Conservation (phyloP, 202 grass and related monocot genomes). For the Elaeis oleifera region DNA sequence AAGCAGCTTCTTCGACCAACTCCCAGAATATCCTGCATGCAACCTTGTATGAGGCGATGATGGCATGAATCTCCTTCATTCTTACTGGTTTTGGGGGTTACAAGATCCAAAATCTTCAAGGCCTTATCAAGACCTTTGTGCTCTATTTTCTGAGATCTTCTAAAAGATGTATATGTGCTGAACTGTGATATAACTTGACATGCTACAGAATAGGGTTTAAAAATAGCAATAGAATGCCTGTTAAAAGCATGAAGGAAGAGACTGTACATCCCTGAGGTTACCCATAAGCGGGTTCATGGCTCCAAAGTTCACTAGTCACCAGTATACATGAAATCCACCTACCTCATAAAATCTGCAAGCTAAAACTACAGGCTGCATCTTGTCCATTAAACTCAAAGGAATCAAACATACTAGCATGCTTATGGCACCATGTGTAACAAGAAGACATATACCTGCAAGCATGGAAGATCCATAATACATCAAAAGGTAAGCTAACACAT, state of each 20-base stretch:
- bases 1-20: slow-evolving; percentile 2
- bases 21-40: slow-evolving; percentile 42
- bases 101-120: slow-evolving; percentile 33
- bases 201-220: slow-evolving; percentile 5
- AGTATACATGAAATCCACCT: background rate
- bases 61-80: slow-evolving; percentile 19
- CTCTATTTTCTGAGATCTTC: slow-evolving; percentile 25
- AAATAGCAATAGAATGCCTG: slow-evolving; percentile 1
- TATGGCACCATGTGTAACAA: too few species aligned
- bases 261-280: slow-evolving; percentile 13
- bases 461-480: too few species aligned
- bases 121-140: slow-evolving; percentile 7
- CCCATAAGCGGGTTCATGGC: slow-evolving; percentile 14
- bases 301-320: slow-evolving; percentile 1
- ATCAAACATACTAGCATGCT: too few species aligned
- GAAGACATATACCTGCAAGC: too few species aligned
- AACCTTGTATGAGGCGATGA: slow-evolving; percentile 36
- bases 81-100: slow-evolving; percentile 16
- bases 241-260: background rate
- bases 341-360: too few species aligned
- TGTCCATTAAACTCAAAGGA: too few species aligned
- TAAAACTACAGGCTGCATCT: too few species aligned
- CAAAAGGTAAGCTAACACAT: too few species aligned
- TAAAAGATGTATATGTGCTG: slow-evolving; percentile 6
- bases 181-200: slow-evolving; percentile 19